Conservation (phyloP, 768 basidiomycete genomes). For the Russula sp. region DNA sequence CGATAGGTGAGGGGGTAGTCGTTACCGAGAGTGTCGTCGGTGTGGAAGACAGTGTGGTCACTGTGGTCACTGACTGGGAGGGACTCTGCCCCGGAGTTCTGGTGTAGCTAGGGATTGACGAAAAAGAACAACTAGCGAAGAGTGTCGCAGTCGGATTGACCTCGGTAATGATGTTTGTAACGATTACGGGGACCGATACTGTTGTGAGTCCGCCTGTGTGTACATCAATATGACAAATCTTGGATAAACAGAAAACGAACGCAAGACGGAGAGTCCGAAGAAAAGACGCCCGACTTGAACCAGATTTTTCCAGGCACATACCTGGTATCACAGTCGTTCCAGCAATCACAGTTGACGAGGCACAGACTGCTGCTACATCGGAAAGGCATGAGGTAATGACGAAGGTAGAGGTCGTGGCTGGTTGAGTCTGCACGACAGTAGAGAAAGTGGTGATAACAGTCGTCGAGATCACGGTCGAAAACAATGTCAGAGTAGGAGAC, state of each 20-base stretch:
- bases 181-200: constrained; percentile 10
- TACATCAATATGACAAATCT: not conserved
- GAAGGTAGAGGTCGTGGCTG: constrained; percentile 7
- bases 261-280: no score
- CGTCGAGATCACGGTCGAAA: constrained; percentile 17
- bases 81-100: not conserved
- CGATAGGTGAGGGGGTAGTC: constrained; percentile 4
- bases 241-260: not conserved
- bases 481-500: constrained; percentile 19
- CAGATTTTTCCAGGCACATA: constrained; percentile 1
- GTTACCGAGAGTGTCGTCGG: constrained; percentile 2
- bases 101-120: not conserved
- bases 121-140: constrained; percentile 16
- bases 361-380: constrained; percentile 1
- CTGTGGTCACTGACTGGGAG: not conserved
- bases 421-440: constrained; percentile 11
- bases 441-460: constrained; percentile 14
- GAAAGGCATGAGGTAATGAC: constrained; percentile 10
- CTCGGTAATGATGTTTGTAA: constrained; percentile 15
- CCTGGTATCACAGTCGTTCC: constrained; percentile 5
- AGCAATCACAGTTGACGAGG: not conserved
- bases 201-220: constrained; percentile 18
- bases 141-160: constrained; percentile 18
- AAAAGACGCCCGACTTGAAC: not conserved
- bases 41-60: not conserved